Percentiles rank a stretch among this genome's conserved stretches.
These are phyloP conservation scores for Candida maesae DNA, from an alignment of 805 yeast species.

Conservation along the genomic window DNA sequence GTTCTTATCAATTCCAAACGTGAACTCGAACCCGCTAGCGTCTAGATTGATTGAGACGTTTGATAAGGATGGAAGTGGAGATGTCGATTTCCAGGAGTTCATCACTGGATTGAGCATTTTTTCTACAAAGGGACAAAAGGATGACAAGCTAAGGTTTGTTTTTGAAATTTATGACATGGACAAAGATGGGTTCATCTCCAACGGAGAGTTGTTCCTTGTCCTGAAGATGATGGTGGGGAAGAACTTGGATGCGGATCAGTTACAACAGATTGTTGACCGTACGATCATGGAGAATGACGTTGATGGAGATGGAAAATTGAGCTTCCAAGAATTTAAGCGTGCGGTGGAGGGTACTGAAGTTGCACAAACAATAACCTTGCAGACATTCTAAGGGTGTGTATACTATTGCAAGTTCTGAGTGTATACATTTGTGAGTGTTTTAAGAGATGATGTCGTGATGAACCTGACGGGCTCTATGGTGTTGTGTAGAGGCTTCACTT, in stretches of 20 bases:
- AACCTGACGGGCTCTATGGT: not conserved
- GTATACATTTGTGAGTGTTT: no score
- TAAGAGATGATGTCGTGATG: not conserved
- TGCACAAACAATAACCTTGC: conserved; percentile 54
- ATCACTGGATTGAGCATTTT: conserved; percentile 83
- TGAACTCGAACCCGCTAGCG: conserved; percentile 86
- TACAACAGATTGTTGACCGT: conserved; percentile 96
- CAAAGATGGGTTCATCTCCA: conserved; percentile 89
- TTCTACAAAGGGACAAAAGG: conserved; percentile 74
- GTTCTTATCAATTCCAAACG: conserved; percentile 90
- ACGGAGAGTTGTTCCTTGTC: conserved; percentile 90
- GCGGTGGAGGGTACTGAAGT: conserved; percentile 56
- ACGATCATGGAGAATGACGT: conserved; percentile 89
- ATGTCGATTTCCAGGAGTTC: conserved; percentile 93
- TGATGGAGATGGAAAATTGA: conserved; percentile 83
- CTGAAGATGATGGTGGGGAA: conserved; percentile 96
- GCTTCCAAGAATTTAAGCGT: conserved; percentile 80
- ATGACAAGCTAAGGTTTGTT: conserved; percentile 83
- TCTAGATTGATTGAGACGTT: conserved; percentile 87
- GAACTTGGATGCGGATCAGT: conserved; percentile 77
- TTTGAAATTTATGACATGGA: conserved; percentile 95
- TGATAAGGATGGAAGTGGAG: conserved; percentile 90
- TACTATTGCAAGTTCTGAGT: no score
- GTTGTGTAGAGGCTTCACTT: no score
- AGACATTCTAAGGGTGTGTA: conserved; percentile 9